These are phyloP conservation scores for Phlegmacium glaucopus DNA, from an alignment of 768 basidiomycete genomes.

Conservation along the genomic window DNA sequence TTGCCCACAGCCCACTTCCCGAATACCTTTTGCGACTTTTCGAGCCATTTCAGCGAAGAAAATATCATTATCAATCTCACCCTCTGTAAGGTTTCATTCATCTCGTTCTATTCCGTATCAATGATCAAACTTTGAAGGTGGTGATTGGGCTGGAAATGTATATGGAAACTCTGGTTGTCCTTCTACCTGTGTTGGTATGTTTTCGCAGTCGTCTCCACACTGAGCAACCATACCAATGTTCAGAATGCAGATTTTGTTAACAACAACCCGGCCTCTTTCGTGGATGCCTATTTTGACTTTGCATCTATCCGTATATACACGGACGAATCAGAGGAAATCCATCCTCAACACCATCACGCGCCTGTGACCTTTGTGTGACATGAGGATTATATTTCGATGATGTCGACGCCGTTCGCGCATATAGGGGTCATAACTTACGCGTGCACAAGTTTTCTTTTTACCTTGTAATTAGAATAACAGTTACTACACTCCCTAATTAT, in stretches of 20 bases:
- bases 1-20: conserved; percentile 58
- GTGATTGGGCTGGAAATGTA: conserved; percentile 52
- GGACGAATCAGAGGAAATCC: too few species aligned
- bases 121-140: conserved; percentile 11
- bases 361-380: too few species aligned
- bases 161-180: conserved; percentile 52
- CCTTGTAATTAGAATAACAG: too few species aligned
- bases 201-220: not conserved
- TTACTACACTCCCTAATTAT: too few species aligned
- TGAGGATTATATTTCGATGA: too few species aligned
- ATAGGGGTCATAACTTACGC: too few species aligned
- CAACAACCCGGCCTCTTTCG: conserved; percentile 58
- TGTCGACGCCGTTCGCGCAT: too few species aligned
- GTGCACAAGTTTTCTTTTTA: too few species aligned
- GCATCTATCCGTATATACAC: conserved; percentile 45
- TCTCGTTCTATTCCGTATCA: not conserved
- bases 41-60: conserved; percentile 50
- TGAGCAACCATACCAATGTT: not conserved
- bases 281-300: conserved; percentile 68
- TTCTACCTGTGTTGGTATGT: conserved; percentile 53
- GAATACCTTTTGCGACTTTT: conserved; percentile 54
- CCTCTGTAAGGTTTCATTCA: conserved; percentile 27
- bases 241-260: conserved; percentile 50
- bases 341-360: too few species aligned
- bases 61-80: conserved; percentile 65